These are phyloP conservation scores for Lipomyces yarrowii DNA, from an alignment of 1,139 yeast genomes.

Conservation along the genomic window DNA sequence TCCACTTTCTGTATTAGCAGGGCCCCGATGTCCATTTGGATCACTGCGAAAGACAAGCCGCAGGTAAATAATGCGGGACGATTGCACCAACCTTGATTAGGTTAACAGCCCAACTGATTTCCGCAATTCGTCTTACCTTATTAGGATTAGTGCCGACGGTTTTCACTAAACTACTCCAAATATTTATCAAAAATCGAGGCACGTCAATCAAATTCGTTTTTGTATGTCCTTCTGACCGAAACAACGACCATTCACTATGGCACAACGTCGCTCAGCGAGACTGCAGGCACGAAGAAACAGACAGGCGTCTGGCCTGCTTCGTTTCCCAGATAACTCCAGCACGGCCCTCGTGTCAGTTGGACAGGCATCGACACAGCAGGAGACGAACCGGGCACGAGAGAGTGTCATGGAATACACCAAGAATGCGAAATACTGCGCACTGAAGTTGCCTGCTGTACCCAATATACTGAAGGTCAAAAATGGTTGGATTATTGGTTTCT, in stretches of 20 bases:
- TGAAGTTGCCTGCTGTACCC: conserved; percentile 63
- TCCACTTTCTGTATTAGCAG: too few species aligned
- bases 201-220: not conserved
- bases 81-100: not conserved
- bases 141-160: not conserved
- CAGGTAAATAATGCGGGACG: not conserved
- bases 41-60: not conserved
- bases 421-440: conserved; percentile 61
- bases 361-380: not conserved
- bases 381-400: conserved; percentile 9
- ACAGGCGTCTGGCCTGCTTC: conserved; percentile 23
- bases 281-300: conserved; percentile 22
- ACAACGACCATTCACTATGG: not conserved
- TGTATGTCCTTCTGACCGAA: not conserved
- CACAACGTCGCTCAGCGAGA: conserved; percentile 23
- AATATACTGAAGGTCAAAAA: conserved; percentile 44
- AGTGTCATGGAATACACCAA: conserved; percentile 58
- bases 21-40: too few species aligned
- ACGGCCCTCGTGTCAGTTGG: conserved; percentile 2
- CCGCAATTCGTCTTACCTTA: not conserved
- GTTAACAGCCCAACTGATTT: not conserved
- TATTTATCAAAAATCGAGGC: not conserved
- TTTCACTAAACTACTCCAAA: not conserved
- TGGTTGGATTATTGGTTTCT: conserved; percentile 20
- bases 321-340: conserved; percentile 6